Conservation (phyloP, 352 stramenopile species). For the Pythium monospermum region DNA sequence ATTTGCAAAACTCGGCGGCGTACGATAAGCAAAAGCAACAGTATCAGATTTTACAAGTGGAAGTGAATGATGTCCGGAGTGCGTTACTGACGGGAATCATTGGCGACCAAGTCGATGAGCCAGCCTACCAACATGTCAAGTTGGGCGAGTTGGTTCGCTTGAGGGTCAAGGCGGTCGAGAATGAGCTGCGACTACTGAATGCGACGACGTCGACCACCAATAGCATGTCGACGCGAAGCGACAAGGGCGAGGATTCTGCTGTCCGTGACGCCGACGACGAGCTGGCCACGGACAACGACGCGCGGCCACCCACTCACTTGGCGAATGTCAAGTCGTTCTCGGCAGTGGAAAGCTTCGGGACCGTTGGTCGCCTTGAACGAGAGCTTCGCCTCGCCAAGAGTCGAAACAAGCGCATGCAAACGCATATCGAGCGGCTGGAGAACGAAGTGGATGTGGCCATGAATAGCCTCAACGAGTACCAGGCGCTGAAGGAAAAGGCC, state of each 20-base stretch:
- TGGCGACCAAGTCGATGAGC: constrained; percentile 40
- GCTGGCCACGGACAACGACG: background rate
- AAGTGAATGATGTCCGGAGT: constrained; percentile 46
- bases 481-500: constrained; percentile 67
- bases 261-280: background rate
- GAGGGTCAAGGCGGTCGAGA: constrained; percentile 55
- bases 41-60: constrained; percentile 39
- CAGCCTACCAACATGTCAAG: constrained; percentile 64
- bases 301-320: constrained; percentile 27
- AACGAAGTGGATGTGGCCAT: constrained; percentile 44
- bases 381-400: constrained; percentile 65
- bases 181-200: constrained; percentile 46
- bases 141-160: constrained; percentile 68
- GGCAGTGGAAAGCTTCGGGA: constrained; percentile 52
- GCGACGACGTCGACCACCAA: constrained; percentile 4
- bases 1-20: constrained; percentile 37
- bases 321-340: constrained; percentile 61
- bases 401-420: constrained; percentile 64
- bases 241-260: background rate
- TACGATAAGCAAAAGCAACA: constrained; percentile 41
- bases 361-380: constrained; percentile 53
- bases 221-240: background rate
- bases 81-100: constrained; percentile 51
- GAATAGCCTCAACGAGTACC: constrained; percentile 45
- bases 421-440: constrained; percentile 46